Conservation (phyloP, 176 grass and related monocot genomes). For the Cenchrus fungigraminus region DNA sequence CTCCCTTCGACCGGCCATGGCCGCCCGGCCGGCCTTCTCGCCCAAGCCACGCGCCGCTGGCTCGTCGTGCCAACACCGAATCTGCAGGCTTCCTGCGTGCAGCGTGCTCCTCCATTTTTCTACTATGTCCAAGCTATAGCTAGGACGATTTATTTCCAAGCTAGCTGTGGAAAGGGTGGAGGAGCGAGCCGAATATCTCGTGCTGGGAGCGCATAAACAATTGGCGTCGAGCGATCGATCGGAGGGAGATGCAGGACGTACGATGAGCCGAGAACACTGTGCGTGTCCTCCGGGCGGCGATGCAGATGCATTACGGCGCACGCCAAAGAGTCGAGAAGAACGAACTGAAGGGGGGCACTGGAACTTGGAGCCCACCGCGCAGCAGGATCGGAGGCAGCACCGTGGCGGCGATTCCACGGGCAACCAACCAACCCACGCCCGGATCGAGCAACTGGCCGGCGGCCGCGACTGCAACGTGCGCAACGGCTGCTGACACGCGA, state of each 20-base stretch:
- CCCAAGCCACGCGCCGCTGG: slow-evolving; percentile 33
- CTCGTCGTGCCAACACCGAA: not conserved
- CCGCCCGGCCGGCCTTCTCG: not conserved
- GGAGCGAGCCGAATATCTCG: not conserved
- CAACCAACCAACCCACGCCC: not conserved
- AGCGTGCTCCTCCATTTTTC: not conserved
- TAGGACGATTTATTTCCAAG: not conserved
- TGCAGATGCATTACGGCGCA: not conserved
- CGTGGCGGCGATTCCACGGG: not conserved
- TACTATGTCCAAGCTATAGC: not conserved
- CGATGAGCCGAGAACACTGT: not conserved
- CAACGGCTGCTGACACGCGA: no score
- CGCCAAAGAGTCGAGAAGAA: not conserved
- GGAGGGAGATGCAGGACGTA: no score
- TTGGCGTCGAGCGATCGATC: no score
- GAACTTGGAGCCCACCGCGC: not conserved
- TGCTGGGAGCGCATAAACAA: no score
- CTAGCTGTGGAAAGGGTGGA: not conserved
- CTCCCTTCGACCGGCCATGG: not conserved
- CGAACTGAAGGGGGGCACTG: not conserved
- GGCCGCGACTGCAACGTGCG: not conserved
- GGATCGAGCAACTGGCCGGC: not conserved
- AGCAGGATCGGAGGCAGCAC: not conserved
- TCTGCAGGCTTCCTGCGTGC: not conserved
- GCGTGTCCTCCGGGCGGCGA: not conserved